phyloP scores from a whole-genome alignment of 176 grass and related monocot genomes.

The Triticum urartu region DNA sequence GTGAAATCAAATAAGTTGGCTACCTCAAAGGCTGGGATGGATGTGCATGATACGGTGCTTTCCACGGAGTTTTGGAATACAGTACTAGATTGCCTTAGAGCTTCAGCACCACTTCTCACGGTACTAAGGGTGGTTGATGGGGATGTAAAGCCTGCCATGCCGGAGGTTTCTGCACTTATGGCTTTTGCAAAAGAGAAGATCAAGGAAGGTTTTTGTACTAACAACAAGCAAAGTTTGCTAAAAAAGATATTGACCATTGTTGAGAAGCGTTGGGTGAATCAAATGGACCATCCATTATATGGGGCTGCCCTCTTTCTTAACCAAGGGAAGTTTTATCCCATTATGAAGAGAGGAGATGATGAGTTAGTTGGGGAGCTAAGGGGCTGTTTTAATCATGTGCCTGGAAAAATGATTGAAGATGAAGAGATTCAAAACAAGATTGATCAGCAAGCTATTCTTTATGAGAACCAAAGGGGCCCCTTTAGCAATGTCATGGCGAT shows the following conservation, averaged over 20 bases:
- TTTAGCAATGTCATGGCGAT: background rate
- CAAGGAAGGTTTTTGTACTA: background rate
- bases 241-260: background rate
- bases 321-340: too few species aligned
- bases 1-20: background rate
- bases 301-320: too few species aligned
- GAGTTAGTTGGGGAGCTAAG: background rate
- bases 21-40: background rate
- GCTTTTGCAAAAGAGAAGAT: background rate
- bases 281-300: too few species aligned
- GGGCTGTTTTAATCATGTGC: background rate
- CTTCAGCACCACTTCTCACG: background rate
- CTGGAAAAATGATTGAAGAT: background rate
- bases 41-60: background rate
- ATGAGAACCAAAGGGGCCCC: background rate
- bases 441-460: background rate
- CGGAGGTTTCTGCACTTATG: background rate
- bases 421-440: background rate
- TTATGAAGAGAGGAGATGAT: too few species aligned
- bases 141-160: background rate
- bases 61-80: background rate
- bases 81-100: background rate
- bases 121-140: background rate
- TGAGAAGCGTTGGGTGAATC: too few species aligned
- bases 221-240: background rate